Evolutionary conservation across 202 grass and related monocot genomes (phyloP).

Genomic region (Dendrocalamus latiflorus): DNA sequence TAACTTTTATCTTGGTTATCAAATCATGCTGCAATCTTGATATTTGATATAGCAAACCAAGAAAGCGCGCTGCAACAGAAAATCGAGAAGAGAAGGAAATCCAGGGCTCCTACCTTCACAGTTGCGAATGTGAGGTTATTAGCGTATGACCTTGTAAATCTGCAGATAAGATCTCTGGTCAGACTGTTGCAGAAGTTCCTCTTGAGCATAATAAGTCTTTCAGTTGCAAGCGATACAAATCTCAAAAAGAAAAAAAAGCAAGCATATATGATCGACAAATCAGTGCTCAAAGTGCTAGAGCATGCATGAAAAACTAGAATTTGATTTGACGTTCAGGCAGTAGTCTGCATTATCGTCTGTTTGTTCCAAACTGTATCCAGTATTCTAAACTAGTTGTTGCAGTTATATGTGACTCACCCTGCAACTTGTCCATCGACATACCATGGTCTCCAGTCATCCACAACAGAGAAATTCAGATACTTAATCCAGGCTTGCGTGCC

Average conservation of each 20-base stretch:
- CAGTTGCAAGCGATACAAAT: neutral
- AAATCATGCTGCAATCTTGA: neutral
- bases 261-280: neutral
- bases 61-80: neutral
- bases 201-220: neutral
- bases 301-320: neutral
- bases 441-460: constrained; percentile 47
- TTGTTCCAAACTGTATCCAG: neutral
- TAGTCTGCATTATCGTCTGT: too few relatives aligned
- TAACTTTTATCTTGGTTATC: neutral
- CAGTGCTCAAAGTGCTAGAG: neutral
- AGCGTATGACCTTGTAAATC: constrained; percentile 39
- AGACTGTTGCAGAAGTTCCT: neutral
- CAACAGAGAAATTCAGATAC: constrained; percentile 45
- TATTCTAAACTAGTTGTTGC: neutral
- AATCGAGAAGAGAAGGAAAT: neutral
- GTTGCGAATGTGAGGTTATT: constrained; percentile 50
- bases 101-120: constrained; percentile 11
- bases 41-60: neutral
- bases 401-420: constrained; percentile 23
- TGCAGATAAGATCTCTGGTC: neutral
- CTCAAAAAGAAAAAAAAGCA: too few relatives aligned
- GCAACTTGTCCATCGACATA: constrained; percentile 37
- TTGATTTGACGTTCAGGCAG: too few relatives aligned
- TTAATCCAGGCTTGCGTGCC: constrained; percentile 44